Percentiles rank a stretch among this genome's conserved stretches.
These are phyloP conservation scores for Chlorella sp. DNA, from an alignment of 139 green algal genomes.

Conservation along the genomic window DNA sequence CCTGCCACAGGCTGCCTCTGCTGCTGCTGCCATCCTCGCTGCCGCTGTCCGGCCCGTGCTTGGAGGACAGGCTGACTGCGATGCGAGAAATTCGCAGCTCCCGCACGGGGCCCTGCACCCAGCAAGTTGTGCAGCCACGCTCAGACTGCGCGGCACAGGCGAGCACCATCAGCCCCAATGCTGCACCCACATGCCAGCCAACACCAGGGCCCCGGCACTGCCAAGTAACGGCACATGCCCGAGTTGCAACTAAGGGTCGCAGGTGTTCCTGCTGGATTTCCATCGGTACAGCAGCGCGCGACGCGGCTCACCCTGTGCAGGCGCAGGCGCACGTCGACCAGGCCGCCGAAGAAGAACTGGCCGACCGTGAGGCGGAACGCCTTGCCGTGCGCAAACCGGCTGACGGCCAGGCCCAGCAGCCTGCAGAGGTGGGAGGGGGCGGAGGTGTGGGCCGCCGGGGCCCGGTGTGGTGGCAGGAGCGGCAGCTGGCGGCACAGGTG, in stretches of 20 bases:
- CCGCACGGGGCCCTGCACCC: slow-evolving; percentile 22
- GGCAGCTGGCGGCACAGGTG: no score
- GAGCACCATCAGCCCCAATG: neutral
- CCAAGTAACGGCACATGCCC: no score
- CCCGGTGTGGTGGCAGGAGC: no score
- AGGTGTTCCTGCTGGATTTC: no score
- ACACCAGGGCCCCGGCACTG: no score
- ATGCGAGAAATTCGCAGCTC: slow-evolving; percentile 1
- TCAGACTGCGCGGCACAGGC: neutral
- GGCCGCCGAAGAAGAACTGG: slow-evolving; percentile 19
- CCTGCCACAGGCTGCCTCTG: slow-evolving; percentile 13
- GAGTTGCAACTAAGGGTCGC: no score
- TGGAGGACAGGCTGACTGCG: neutral
- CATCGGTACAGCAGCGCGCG: neutral
- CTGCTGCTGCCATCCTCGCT: neutral
- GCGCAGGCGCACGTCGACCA: slow-evolving; percentile 13
- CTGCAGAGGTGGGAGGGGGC: neutral
- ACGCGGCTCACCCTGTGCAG: slow-evolving; percentile 5
- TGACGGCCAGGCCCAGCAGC: slow-evolving; percentile 17
- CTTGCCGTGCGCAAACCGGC: slow-evolving; percentile 16
- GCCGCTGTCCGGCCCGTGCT: neutral
- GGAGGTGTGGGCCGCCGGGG: no score
- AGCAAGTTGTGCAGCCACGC: neutral
- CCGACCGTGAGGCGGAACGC: slow-evolving; percentile 17
- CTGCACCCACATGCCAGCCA: neutral